Evolutionary conservation across 78 protist species (phyloP).

Genomic region (Cavenderia fasciculata): DNA sequence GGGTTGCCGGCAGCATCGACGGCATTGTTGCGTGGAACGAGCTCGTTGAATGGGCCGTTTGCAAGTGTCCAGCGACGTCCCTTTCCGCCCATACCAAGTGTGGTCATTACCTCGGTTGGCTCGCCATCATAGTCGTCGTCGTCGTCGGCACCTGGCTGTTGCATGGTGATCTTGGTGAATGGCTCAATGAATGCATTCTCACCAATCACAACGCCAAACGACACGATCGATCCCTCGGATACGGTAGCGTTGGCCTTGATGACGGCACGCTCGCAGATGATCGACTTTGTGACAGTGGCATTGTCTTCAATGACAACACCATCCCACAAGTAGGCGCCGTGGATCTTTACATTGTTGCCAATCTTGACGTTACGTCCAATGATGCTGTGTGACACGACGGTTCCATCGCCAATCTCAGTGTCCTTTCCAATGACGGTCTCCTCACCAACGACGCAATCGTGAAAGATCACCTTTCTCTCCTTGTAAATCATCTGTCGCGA

Average conservation of each 20-base stretch:
- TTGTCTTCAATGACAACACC: conserved; percentile 77
- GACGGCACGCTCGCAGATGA: conserved; percentile 54
- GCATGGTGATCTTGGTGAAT: conserved; percentile 39
- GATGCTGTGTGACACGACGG: conserved; percentile 44
- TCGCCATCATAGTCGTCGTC: conserved; percentile 32
- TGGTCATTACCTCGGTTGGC: not conserved
- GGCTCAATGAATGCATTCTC: not conserved
- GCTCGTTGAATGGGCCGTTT: conserved; percentile 15
- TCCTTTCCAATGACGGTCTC: conserved; percentile 25
- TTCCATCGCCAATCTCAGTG: conserved; percentile 67
- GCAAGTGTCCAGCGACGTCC: conserved; percentile 7
- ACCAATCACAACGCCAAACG: conserved; percentile 61
- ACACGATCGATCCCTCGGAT: conserved; percentile 61
- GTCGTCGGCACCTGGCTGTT: not conserved
- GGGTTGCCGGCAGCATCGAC: not conserved
- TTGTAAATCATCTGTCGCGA: conserved; percentile 77
- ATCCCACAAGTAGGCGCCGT: conserved; percentile 84
- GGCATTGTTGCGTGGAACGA: not conserved
- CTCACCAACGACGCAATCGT: conserved; percentile 56
- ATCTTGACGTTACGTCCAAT: conserved; percentile 84
- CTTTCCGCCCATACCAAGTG: not conserved
- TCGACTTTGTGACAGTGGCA: conserved; percentile 10
- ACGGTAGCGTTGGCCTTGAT: not conserved
- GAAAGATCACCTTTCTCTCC: conserved; percentile 64
- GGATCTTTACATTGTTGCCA: conserved; percentile 74